These are phyloP conservation scores for Backusella westeae DNA, from an alignment of 192 early-diverging fungal genomes.

Conservation along the genomic window DNA sequence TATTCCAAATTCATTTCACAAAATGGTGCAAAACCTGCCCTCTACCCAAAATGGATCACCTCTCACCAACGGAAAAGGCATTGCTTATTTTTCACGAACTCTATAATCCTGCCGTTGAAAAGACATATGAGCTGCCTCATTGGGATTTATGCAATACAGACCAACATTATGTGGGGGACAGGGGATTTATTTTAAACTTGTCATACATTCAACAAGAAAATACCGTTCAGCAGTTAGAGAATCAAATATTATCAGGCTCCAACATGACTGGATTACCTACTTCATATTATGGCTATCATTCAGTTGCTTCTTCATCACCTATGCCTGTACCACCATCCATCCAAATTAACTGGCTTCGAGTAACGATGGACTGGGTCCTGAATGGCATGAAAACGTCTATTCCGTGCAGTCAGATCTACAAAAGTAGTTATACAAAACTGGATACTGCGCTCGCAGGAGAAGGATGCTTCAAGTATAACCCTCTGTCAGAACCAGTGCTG, in stretches of 20 bases:
- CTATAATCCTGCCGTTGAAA: constrained; percentile 28
- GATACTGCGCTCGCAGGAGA: constrained; percentile 11
- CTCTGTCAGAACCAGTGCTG: constrained; percentile 26
- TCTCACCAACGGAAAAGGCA: constrained; percentile 14
- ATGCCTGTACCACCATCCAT: neutral
- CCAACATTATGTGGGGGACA: constrained; percentile 33
- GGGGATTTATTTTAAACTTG: constrained; percentile 17
- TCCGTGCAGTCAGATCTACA: constrained; percentile 19
- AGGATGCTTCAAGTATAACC: constrained; percentile 33
- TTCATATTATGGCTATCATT: neutral
- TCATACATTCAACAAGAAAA: constrained; percentile 18
- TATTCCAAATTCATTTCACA: constrained; percentile 24
- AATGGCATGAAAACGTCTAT: constrained; percentile 16
- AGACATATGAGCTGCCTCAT: constrained; percentile 18
- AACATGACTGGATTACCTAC: neutral
- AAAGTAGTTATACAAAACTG: constrained; percentile 2
- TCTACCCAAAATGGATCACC: neutral
- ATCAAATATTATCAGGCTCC: neutral
- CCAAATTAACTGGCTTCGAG: constrained; percentile 26
- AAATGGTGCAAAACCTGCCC: constrained; percentile 10
- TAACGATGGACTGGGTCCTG: constrained; percentile 26
- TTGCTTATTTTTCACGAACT: constrained; percentile 17
- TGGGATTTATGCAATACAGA: constrained; percentile 1
- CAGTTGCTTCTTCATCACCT: neutral
- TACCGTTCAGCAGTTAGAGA: neutral